Conservation (phyloP, 495 filamentous ascomycete species). For the Amniculicola lignicola region DNA sequence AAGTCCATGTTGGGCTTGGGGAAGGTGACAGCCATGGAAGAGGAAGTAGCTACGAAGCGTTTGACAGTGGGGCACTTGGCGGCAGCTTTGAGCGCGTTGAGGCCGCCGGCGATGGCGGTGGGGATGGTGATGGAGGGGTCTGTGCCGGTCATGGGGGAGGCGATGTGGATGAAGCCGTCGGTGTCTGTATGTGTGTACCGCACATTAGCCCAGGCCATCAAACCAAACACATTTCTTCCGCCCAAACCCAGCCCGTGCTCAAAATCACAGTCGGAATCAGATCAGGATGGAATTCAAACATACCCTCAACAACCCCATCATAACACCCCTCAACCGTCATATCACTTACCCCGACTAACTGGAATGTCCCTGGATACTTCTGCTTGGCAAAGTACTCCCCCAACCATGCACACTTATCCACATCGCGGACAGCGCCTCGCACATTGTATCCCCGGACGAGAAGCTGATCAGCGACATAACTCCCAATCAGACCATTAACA, state of each 20-base stretch:
- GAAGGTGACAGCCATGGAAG: slow-evolving; percentile 16
- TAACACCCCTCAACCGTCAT: slow-evolving; percentile 22
- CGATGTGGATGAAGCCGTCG: slow-evolving; percentile 25
- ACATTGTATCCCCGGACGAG: slow-evolving; percentile 36
- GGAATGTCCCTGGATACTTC: slow-evolving; percentile 15
- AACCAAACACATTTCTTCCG: no score
- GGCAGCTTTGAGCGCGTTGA: slow-evolving; percentile 28
- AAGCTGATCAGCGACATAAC: slow-evolving; percentile 41
- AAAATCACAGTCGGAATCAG: no score
- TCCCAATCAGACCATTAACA: slow-evolving; percentile 42
- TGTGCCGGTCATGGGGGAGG: slow-evolving; percentile 13
- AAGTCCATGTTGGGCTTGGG: not conserved
- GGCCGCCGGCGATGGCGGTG: slow-evolving; percentile 5
- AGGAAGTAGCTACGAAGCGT: slow-evolving; percentile 28
- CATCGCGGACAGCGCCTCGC: slow-evolving; percentile 31
- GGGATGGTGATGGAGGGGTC: slow-evolving; percentile 19
- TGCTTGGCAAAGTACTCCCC: slow-evolving; percentile 17
- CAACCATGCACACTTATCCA: slow-evolving; percentile 34
- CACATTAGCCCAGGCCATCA: no score
- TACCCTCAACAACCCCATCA: slow-evolving; percentile 27
- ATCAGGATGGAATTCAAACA: not conserved
- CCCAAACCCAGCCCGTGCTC: no score
- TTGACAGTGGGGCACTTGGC: slow-evolving; percentile 25
- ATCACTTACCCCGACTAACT: slow-evolving; percentile 22
- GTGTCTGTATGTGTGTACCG: no score